These are phyloP conservation scores for Stephanodiscus minutulus DNA, from an alignment of 108 stramenopile species.

Conservation along the genomic window DNA sequence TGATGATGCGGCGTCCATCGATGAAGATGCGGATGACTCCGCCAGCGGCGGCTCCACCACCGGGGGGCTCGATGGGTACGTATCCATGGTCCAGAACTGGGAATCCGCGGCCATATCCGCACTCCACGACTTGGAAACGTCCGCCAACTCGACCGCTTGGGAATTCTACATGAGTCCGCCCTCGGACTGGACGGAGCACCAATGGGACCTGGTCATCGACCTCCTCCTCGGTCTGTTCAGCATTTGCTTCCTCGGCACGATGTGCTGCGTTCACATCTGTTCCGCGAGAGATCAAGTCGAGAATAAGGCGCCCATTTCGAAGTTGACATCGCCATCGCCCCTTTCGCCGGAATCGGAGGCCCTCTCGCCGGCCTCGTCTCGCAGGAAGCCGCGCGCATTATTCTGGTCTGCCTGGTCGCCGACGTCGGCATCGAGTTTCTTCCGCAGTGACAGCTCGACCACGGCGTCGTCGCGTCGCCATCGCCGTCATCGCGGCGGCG, in stretches of 20 bases:
- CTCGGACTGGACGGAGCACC: slow-evolving; percentile 24
- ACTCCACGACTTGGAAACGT: not conserved
- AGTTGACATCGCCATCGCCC: no score
- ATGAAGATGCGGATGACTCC: not conserved
- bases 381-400: no score
- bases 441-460: no score
- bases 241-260: not conserved
- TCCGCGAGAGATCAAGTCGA: no score
- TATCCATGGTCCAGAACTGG: not conserved
- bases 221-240: not conserved
- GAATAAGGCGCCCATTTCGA: no score
- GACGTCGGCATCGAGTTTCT: no score
- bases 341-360: no score
- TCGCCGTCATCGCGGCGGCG: no score
- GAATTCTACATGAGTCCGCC: slow-evolving; percentile 35
- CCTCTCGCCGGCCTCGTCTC: no score
- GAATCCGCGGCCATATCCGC: not conserved
- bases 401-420: no score
- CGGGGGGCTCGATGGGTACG: not conserved
- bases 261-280: no score
- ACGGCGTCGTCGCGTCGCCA: no score
- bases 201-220: slow-evolving; percentile 30
- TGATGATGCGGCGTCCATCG: not conserved
- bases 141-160: slow-evolving; percentile 29
- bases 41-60: not conserved